Conservation (phyloP, 2,329 filamentous ascomycete genomes). For the Geosmithia flava region DNA sequence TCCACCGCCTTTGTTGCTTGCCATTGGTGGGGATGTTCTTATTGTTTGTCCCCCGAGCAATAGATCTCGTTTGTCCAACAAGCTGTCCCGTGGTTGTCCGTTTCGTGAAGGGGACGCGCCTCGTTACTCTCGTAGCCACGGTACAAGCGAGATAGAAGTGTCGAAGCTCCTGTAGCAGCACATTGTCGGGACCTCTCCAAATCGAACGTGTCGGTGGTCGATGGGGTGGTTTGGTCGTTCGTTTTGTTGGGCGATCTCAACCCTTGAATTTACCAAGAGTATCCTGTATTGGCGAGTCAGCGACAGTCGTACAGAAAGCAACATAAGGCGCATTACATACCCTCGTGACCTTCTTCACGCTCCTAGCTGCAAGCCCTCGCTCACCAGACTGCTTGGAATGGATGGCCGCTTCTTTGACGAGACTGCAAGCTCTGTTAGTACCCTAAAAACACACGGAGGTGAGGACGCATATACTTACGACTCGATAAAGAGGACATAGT, state of each 20-base stretch:
- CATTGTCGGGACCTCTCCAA: no score
- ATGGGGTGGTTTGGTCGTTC: background rate
- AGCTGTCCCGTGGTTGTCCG: no score
- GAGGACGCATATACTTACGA: slow-evolving; percentile 24
- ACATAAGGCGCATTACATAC: slow-evolving; percentile 33
- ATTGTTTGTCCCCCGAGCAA: no score
- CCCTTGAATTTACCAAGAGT: slow-evolving; percentile 58
- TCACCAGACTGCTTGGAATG: slow-evolving; percentile 64
- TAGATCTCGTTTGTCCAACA: no score
- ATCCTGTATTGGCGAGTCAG: slow-evolving; percentile 29
- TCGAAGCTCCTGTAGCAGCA: no score
- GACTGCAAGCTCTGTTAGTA: slow-evolving; percentile 26
- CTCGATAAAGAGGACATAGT: slow-evolving; percentile 75
- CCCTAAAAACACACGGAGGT: background rate
- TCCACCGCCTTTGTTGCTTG: no score
- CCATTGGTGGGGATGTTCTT: no score
- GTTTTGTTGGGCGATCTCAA: slow-evolving; percentile 20
- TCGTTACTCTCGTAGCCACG: no score
- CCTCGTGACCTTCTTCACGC: slow-evolving; percentile 65
- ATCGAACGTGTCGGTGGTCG: no score
- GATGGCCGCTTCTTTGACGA: slow-evolving; percentile 71
- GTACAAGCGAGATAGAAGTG: no score
- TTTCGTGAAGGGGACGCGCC: no score
- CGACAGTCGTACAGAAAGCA: background rate
- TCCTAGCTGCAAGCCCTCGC: slow-evolving; percentile 59